A percentile compares a stretch with the other conserved stretches of the same genome.
Conservation (phyloP, 1,284 basidiomycete species). For the Fomitiporia mediterranea region DNA sequence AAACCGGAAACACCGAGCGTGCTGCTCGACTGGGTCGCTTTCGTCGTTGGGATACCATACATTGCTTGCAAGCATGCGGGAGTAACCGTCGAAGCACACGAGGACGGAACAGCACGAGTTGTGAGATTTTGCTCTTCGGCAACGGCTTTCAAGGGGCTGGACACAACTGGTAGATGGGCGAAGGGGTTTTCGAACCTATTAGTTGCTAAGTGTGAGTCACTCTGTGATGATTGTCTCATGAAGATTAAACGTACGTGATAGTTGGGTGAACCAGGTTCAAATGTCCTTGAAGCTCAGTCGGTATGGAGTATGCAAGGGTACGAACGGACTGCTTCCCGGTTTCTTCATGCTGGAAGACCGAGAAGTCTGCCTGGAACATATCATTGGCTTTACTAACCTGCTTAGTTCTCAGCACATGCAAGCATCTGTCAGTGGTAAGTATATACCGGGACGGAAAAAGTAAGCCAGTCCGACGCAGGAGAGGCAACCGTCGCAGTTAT, state of each 20-base stretch:
- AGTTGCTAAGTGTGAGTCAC: not conserved
- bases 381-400: constrained; percentile 21
- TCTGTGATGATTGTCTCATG: not conserved
- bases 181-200: constrained; percentile 17
- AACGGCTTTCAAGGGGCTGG: constrained; percentile 2
- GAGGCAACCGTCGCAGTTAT: constrained; percentile 18
- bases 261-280: constrained; percentile 29
- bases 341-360: constrained; percentile 19
- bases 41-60: constrained; percentile 23
- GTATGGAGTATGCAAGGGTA: constrained; percentile 24
- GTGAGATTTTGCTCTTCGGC: constrained; percentile 12
- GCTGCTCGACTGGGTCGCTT: constrained; percentile 20
- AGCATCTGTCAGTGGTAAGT: not conserved
- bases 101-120: constrained; percentile 14
- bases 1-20: constrained; percentile 24
- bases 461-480: constrained; percentile 26
- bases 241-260: constrained; percentile 16
- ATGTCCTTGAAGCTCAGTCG: constrained; percentile 21
- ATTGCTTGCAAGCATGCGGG: constrained; percentile 22
- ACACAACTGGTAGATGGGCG: constrained; percentile 16
- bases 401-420: not conserved
- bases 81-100: constrained; percentile 17
- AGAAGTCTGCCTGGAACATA: constrained; percentile 22
- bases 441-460: constrained; percentile 18
- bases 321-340: constrained; percentile 20